A percentile compares a stretch with the other conserved stretches of the same genome.
Evolutionary conservation across 106 monocot genomes (phyloP).

Genomic region (Dioscorea dumetorum): DNA sequence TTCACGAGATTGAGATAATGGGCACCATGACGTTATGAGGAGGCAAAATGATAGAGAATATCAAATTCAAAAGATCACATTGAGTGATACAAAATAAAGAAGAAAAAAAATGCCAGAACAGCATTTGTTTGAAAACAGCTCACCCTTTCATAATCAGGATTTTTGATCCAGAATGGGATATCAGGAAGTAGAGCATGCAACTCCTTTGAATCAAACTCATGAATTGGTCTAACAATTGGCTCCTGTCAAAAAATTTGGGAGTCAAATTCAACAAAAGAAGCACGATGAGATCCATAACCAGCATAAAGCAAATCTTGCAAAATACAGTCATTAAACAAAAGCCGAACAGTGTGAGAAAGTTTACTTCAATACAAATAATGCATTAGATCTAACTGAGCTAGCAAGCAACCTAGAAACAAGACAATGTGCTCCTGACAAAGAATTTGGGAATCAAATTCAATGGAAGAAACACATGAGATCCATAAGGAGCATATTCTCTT

Average conservation of each 20-base stretch:
- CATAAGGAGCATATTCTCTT: too few species aligned
- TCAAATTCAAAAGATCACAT: background rate
- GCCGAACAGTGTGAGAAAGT: background rate
- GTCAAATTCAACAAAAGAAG: background rate
- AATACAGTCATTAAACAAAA: background rate
- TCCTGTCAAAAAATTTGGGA: slow-evolving; percentile 34
- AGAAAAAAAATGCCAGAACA: background rate
- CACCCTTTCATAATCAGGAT: slow-evolving; percentile 82
- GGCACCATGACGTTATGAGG: background rate
- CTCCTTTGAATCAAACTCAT: slow-evolving; percentile 50
- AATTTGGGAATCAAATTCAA: background rate
- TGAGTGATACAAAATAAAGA: background rate
- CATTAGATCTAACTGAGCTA: too few species aligned
- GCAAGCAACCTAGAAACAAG: too few species aligned
- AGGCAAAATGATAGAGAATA: background rate
- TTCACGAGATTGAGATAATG: too few species aligned
- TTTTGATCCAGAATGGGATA: slow-evolving; percentile 74
- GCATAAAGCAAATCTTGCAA: background rate
- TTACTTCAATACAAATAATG: background rate
- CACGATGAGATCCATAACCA: background rate
- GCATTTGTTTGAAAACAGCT: background rate
- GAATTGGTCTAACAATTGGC: slow-evolving; percentile 39
- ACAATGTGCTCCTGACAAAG: slow-evolving; percentile 46
- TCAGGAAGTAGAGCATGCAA: slow-evolving; percentile 45
- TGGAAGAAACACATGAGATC: too few species aligned